These are phyloP conservation scores for Sporobolomyces pararoseus DNA, from an alignment of 768 basidiomycete genomes.

Conservation along the genomic window DNA sequence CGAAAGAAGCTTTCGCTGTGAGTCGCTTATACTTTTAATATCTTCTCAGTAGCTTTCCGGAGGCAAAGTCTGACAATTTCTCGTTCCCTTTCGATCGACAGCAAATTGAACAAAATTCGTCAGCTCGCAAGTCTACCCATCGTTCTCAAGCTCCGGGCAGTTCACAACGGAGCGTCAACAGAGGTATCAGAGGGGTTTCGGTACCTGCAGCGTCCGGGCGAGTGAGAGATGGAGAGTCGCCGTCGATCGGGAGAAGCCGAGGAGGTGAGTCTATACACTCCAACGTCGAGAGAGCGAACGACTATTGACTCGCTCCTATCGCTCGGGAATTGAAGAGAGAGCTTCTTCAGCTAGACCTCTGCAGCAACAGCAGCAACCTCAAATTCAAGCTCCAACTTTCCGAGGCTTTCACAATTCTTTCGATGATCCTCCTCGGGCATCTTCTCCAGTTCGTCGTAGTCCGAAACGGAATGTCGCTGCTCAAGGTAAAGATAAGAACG, in stretches of 20 bases:
- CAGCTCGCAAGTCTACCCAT: slow-evolving; percentile 9
- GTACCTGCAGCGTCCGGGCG: background rate
- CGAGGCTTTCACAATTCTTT: slow-evolving; percentile 26
- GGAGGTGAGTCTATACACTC: background rate
- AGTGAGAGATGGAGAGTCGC: background rate
- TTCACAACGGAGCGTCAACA: background rate
- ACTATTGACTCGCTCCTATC: background rate
- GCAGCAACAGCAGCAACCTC: background rate
- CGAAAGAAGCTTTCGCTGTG: slow-evolving; percentile 25
- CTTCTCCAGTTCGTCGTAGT: background rate
- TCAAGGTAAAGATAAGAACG: background rate
- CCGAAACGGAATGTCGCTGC: background rate
- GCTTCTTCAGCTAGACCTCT: background rate
- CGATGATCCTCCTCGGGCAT: background rate
- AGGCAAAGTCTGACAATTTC: too few relatives aligned
- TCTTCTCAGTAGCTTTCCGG: too few relatives aligned
- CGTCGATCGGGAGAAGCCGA: background rate
- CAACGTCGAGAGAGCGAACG: background rate
- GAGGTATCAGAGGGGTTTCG: background rate
- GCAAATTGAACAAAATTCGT: slow-evolving; percentile 1
- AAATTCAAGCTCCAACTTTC: slow-evolving; percentile 7
- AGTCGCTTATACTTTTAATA: background rate
- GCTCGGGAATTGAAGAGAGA: background rate
- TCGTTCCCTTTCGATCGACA: too few relatives aligned
- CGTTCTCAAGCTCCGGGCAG: background rate